These are phyloP conservation scores for Alternaria hordeiaustralica DNA, from an alignment of 2,329 filamentous ascomycete genomes.

Conservation along the genomic window DNA sequence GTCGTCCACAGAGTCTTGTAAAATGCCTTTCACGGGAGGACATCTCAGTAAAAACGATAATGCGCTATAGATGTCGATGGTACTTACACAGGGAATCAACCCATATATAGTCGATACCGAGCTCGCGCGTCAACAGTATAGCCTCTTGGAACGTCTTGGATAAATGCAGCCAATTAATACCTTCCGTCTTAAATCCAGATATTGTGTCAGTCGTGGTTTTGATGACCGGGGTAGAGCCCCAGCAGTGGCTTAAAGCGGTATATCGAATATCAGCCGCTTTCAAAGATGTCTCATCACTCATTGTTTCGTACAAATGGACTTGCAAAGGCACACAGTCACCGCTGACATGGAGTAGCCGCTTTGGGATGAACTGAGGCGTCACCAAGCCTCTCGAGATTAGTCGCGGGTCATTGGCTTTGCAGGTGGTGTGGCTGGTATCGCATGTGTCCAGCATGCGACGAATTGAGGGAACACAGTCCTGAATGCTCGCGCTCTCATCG, in stretches of 20 bases:
- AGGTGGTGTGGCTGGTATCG: no score
- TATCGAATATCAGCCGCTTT: background rate
- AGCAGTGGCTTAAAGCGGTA: background rate
- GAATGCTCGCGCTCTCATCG: background rate
- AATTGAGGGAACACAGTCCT: background rate
- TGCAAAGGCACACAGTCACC: rapidly evolving
- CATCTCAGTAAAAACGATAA: no score
- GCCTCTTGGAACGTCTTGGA: background rate
- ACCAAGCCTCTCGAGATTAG: rapidly evolving
- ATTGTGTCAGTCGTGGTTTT: background rate
- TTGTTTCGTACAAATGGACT: background rate
- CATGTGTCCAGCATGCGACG: background rate
- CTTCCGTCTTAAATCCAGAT: no score
- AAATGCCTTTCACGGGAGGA: background rate
- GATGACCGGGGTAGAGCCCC: background rate
- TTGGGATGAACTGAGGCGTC: background rate
- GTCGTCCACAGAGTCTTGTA: background rate
- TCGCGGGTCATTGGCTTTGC: no score
- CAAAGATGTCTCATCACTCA: background rate
- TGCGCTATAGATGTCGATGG: no score
- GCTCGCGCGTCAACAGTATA: background rate
- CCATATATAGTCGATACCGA: background rate
- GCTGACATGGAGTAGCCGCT: background rate
- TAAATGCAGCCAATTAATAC: no score
- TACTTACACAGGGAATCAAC: background rate